Base-by-base conservation (phyloP, 768 basidiomycete genomes). In the Tricholoma matsutake region DNA sequence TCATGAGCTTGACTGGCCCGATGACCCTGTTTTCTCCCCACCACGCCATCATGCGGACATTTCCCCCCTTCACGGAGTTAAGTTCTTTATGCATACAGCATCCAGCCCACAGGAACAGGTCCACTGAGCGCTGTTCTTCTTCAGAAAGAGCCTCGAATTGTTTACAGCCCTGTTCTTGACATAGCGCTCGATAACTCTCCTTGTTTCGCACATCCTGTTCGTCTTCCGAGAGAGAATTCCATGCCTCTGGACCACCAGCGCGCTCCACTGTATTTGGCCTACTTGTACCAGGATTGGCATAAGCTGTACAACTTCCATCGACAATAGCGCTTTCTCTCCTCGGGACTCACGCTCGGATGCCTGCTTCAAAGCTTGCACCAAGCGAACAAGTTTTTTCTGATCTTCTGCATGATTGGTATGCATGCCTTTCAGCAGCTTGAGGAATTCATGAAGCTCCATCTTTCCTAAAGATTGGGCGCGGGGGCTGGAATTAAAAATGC, bases 61-160 rank as follows among this genome's bases (percentile, higher is more conserved):
- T 61, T 1, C 71, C 70, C 1, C 68, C 70, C 49, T 70, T 69
- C 3, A 73, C 58, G 0, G 68, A 35, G 29, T 75, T 75, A 51
- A 73, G 51, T 41, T 72, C 71, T 62, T 72, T 72, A 18, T 53
- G 52, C 52, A 59, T 59, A 45, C 58, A 52, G 10, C 47, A 58
- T 8, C 57, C 57, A 4, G 61, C 73, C 64, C 68, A 69, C 10
- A 73, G 55, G 53, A 73, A 71, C 6, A 68, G 57, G 22, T 64
- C 28, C 1, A 59, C 4, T 1, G 18, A 29, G 9, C 29, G 34
- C 35, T 41, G 11, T 13, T 59, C 58, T 6, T 22, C 51, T 8
- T 16, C 25, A 3, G 35, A 28, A 13, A 53, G 49, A 4, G 13
- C 4, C 11, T 59, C 18, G 25, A 51, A 59, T 20, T 45, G 43